A percentile compares a stretch with the other conserved stretches of the same genome.
Evolutionary conservation across 306 rosid genomes (phyloP).

Genomic region (Castanopsis chinensis): DNA sequence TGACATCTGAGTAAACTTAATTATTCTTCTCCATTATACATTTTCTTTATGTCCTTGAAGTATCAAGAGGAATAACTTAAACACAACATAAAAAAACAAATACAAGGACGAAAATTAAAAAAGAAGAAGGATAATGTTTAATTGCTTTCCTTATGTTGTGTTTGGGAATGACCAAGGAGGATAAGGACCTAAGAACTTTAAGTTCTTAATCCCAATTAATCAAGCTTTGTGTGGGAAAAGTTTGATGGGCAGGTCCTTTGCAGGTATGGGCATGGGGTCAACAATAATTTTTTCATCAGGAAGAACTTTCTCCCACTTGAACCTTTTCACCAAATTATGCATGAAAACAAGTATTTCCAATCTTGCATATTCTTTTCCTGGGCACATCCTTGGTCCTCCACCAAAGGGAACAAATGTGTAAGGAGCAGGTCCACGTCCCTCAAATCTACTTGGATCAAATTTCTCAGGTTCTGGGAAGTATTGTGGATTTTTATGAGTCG

Average conservation of each 20-base stretch:
- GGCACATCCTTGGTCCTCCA: conserved; percentile 98
- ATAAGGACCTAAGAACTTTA: background rate
- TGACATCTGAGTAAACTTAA: too few relatives aligned
- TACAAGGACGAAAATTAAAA: background rate
- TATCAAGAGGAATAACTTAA: background rate
- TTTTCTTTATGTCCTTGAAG: background rate
- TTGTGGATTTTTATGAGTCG: conserved; percentile 57
- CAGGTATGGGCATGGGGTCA: conserved; percentile 72
- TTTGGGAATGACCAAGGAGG: background rate
- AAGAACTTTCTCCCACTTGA: conserved; percentile 57
- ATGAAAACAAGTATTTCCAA: conserved; percentile 82
- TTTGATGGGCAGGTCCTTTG: conserved; percentile 68
- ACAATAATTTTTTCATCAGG: conserved; percentile 60
- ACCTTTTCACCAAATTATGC: conserved; percentile 73
- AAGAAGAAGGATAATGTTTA: background rate
- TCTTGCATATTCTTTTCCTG: conserved; percentile 90
- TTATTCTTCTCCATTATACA: background rate
- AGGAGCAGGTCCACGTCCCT: conserved; percentile 81
- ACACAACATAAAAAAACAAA: background rate
- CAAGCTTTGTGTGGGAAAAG: conserved; percentile 55
- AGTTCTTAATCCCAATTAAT: background rate
- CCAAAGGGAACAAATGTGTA: conserved; percentile 89
- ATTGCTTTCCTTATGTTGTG: background rate
- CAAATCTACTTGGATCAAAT: conserved; percentile 80
- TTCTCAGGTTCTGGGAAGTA: conserved; percentile 65